A percentile compares a stretch with the other conserved stretches of the same genome.
Conservation (phyloP, 139 green algal species). For the Coccomyxa sp. region DNA sequence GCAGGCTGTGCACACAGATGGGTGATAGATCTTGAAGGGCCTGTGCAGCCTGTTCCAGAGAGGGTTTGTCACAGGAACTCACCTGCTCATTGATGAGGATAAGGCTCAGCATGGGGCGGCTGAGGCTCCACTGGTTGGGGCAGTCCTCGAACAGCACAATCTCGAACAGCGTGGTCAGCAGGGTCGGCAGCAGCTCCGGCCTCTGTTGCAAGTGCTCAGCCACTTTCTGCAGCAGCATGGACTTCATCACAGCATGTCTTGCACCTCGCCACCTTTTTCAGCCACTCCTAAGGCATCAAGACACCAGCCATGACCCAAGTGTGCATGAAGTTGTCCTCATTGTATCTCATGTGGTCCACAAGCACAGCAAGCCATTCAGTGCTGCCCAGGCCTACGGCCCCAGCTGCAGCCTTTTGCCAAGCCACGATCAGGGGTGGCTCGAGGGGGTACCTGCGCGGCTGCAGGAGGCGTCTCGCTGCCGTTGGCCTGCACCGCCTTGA, state of each 20-base stretch:
- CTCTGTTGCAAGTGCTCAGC: constrained; percentile 51
- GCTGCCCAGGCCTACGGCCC: no score
- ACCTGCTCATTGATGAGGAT: constrained; percentile 91
- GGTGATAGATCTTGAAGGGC: no score
- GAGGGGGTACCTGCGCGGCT: constrained; percentile 34
- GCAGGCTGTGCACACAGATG: no score
- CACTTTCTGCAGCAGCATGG: constrained; percentile 37
- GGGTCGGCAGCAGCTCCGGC: constrained; percentile 56
- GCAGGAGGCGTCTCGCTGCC: constrained; percentile 21
- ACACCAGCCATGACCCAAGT: no score
- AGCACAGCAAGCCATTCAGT: no score
- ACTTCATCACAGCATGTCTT: no score
- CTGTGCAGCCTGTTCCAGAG: no score
- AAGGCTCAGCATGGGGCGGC: constrained; percentile 90
- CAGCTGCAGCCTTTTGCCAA: background rate
- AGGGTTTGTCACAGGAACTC: no score
- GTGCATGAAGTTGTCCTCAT: no score
- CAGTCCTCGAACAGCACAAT: constrained; percentile 98
- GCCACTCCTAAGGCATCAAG: no score
- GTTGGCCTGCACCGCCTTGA: constrained; percentile 47
- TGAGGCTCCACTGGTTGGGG: constrained; percentile 95
- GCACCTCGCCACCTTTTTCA: no score
- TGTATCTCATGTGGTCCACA: no score
- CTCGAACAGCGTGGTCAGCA: constrained; percentile 90
- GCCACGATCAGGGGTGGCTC: background rate